Base-by-base conservation (phyloP, 1,139 yeast genomes). In the Kodamaea sp. region DNA sequence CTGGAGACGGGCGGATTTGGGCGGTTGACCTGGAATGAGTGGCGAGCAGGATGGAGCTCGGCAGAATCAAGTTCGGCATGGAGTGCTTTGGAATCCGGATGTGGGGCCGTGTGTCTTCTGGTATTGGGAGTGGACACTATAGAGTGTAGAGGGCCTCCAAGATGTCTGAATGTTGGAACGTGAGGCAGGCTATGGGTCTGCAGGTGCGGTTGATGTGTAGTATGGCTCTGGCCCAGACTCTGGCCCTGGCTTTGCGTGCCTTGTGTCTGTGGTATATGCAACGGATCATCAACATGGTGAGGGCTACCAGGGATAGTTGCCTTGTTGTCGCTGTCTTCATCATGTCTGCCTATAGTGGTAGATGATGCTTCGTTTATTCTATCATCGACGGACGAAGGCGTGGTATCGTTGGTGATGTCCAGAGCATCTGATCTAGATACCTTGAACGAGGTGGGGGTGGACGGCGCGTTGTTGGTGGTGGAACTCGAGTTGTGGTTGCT, bases 381-480 rank as follows among this genome's bases (percentile, higher is more conserved):
- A 4, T 29, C 43, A n/a, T 39, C 43, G 8, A 41, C 23, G 7
- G 69, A 61, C 14, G 66, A 56, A 3, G 70, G 69, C 1, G 59
- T 48, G 3, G 71, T 66, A 26, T 63, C 70, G 37, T 60, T 60
- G 24, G 68, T 55, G 15, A 50, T 39, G 22, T 49, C 55, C 4
- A 57, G 51, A 2, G 51, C 46, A 31, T 51, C 61, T 5, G 59
- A 53, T 10, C 49, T 46, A 2, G 57, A 47, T 13, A 45, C 53
- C 34, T 61, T 63, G 35, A 59, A 59, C 10, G 66, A 61, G 3
- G 57, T 57, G 7, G 68, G 69, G 6, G 65, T 59, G 4, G 68
- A 60, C 2, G 66, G 65, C 3, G 48, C 32, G 25, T 37, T 33
- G 26, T 37, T 31, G 21, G 41, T 33, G 24, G 14, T 15, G 13